These are phyloP conservation scores for Debaryomyces tyrocola DNA, from an alignment of 805 yeast genomes.

Conservation along the genomic window DNA sequence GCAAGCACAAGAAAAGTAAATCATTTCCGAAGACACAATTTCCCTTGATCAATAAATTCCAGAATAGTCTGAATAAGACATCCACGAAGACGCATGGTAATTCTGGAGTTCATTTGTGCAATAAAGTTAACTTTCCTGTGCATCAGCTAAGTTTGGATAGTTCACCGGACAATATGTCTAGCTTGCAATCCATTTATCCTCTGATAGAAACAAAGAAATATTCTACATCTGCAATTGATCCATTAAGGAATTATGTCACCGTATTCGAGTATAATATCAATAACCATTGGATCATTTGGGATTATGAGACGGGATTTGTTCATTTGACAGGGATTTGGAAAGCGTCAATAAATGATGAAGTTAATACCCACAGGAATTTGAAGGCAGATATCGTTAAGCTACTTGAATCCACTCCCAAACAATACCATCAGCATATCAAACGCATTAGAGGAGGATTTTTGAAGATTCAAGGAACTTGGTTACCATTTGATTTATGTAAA, in stretches of 20 bases:
- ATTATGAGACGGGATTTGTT: conserved; percentile 78
- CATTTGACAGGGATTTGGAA: conserved; percentile 91
- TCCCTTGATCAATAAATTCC: conserved; percentile 5
- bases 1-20: neutral
- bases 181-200: conserved; percentile 14
- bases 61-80: neutral
- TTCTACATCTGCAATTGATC: conserved; percentile 68
- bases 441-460: conserved; percentile 88
- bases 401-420: conserved; percentile 60
- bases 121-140: conserved; percentile 12
- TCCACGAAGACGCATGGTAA: neutral
- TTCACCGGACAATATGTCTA: conserved; percentile 5
- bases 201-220: conserved; percentile 48
- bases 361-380: conserved; percentile 14
- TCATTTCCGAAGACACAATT: conserved; percentile 1
- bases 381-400: conserved; percentile 79
- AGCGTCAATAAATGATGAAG: conserved; percentile 28
- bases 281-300: conserved; percentile 82
- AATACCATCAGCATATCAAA: conserved; percentile 58
- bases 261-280: conserved; percentile 72
- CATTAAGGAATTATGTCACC: conserved; percentile 58
- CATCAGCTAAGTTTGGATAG: conserved; percentile 5
- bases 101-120: neutral
- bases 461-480: conserved; percentile 94
- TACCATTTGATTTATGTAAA: conserved; percentile 69